Base-by-base conservation (phyloP, 306 rosid genomes). In the Ormosia emarginata region DNA sequence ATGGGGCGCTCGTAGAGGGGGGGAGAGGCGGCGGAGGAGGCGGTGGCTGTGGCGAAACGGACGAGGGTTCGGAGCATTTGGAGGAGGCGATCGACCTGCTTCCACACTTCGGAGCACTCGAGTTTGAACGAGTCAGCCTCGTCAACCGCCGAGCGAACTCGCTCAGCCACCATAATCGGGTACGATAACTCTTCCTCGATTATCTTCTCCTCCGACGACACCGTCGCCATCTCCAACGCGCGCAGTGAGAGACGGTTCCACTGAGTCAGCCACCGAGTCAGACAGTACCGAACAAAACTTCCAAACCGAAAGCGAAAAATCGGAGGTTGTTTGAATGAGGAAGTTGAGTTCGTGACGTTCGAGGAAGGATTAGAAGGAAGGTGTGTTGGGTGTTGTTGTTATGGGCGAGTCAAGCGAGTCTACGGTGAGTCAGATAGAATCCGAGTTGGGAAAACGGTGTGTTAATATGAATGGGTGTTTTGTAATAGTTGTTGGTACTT, bases 101-200 rank as follows among this genome's bases (percentile, higher is more conserved):
- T 91, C 66, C 86, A 85, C 11, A 93, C 94, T 55, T 93, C 92
- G 17, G 86, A 49, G 71, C 95, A 93, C 78, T 93, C 95, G 1
- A 50, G 70, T 77, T 88, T 91, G 87, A 86, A 93, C 4, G 87
- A 89, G 65, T 84, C 78, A 2, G 91, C 88, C 70, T 88, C 93
- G 29, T 87, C 88, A 2, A 82, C 87, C 47, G 96, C 91, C 13
- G 85, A 67, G 24, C 87, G 89, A 71, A 91, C 79, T 67, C 90
- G 89, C 86, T 92, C 98, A 17, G 96, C 87, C 10, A 94, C 43
- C 0, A 88, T 53, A 85, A 94, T 92, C 67, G 94, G 93, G 82
- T 83, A 81, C 46, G 94, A 86, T n/a, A 94, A 72, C 56, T 88
- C 86, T 34, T 90, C 96, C 44, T 86, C 90, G 36, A 94, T 61